These are phyloP conservation scores for Colletotrichum musicola DNA, from an alignment of 2,329 filamentous ascomycete genomes.

Conservation along the genomic window DNA sequence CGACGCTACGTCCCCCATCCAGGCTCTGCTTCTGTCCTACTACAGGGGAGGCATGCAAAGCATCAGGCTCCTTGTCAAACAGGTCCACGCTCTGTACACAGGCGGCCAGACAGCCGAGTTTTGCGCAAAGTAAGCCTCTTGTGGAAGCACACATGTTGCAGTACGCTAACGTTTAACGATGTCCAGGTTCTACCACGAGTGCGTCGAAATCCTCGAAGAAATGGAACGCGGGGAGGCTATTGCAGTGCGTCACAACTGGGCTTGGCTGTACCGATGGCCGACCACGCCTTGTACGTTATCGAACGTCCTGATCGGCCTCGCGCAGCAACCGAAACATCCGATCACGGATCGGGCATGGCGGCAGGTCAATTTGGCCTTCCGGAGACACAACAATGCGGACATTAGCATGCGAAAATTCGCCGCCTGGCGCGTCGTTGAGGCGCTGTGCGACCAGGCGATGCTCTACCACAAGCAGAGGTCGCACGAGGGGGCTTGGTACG, in stretches of 20 bases:
- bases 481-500: slow-evolving; percentile 42
- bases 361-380: slow-evolving; percentile 39
- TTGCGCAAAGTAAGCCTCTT: slow-evolving; percentile 14
- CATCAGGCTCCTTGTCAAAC: slow-evolving; percentile 21
- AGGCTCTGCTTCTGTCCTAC: slow-evolving; percentile 10
- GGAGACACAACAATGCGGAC: slow-evolving; percentile 39
- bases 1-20: neutral
- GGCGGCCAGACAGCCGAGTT: slow-evolving; percentile 10
- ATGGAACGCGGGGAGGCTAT: slow-evolving; percentile 33
- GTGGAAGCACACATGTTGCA: neutral
- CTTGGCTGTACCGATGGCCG: slow-evolving; percentile 41
- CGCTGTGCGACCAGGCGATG: slow-evolving; percentile 41
- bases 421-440: slow-evolving; percentile 39
- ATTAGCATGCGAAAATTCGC: slow-evolving; percentile 37
- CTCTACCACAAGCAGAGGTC: slow-evolving; percentile 34
- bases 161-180: neutral
- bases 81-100: neutral
- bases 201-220: slow-evolving; percentile 40
- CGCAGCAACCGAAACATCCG: slow-evolving; percentile 33
- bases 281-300: slow-evolving; percentile 28
- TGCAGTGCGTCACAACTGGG: slow-evolving; percentile 37
- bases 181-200: slow-evolving; percentile 27
- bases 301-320: slow-evolving; percentile 37
- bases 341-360: slow-evolving; percentile 39
- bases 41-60: slow-evolving; percentile 16